Evolutionary conservation across 2,329 filamentous ascomycete genomes (phyloP).

Genomic region (Grosmannia clavigera): DNA sequence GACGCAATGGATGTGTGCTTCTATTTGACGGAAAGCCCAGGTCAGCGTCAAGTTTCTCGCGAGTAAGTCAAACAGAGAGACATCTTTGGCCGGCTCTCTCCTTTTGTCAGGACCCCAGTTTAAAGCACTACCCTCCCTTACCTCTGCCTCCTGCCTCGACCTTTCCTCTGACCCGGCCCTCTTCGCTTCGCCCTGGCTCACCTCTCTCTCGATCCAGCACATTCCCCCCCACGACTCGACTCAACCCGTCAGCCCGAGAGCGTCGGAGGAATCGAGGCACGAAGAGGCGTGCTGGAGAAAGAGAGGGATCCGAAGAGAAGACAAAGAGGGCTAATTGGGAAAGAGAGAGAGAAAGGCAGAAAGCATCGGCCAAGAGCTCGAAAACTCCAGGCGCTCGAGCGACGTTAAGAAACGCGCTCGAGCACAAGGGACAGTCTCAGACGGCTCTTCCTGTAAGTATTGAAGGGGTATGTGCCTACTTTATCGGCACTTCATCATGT

Average conservation of each 20-base stretch:
- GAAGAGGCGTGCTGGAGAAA: background rate
- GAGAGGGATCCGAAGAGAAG: constrained; percentile 6
- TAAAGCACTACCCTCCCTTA: constrained; percentile 24
- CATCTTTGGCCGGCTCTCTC: background rate
- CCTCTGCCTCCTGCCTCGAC: constrained; percentile 13
- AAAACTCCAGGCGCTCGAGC: background rate
- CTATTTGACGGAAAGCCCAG: background rate
- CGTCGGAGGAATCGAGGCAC: background rate
- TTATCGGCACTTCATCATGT: constrained; percentile 25
- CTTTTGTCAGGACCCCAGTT: constrained; percentile 20
- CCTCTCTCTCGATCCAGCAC: constrained; percentile 14
- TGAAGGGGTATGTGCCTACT: constrained; percentile 17
- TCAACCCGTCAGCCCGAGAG: constrained; percentile 15
- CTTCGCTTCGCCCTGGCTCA: constrained; percentile 8
- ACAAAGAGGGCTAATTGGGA: constrained; percentile 7
- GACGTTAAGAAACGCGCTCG: background rate
- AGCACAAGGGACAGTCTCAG: constrained; percentile 21
- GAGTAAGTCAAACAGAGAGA: background rate
- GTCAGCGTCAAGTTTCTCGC: background rate
- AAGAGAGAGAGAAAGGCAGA: background rate
- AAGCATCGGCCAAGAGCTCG: background rate
- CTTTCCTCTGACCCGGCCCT: background rate
- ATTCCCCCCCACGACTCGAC: constrained; percentile 11
- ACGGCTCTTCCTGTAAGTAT: constrained; percentile 28
- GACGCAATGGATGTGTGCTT: too few relatives aligned